Conservation (phyloP, 2,329 filamentous ascomycete species). For the Penicillium nordicum region DNA sequence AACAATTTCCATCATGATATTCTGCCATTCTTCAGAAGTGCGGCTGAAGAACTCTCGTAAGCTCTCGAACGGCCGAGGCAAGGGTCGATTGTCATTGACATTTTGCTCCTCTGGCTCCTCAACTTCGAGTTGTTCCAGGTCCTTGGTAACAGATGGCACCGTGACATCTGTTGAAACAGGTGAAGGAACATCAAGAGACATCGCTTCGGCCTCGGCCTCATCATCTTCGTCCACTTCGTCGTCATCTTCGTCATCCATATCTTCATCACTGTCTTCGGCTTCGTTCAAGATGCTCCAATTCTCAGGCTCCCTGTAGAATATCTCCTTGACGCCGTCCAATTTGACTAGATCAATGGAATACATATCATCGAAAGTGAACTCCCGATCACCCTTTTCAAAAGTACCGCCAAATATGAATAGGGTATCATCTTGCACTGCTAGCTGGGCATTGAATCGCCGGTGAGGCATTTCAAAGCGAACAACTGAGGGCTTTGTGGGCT, state of each 20-base stretch:
- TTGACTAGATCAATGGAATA: slow-evolving; percentile 93
- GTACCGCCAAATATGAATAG: slow-evolving; percentile 95
- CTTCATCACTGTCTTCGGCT: slow-evolving; percentile 56
- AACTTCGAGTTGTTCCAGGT: slow-evolving; percentile 38
- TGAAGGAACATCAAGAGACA: slow-evolving; percentile 38
- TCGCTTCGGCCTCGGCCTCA: slow-evolving; percentile 38
- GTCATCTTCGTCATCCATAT: slow-evolving; percentile 45
- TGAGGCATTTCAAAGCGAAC: slow-evolving; percentile 82
- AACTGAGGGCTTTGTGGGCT: slow-evolving; percentile 57
- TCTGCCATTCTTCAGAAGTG: slow-evolving; percentile 87
- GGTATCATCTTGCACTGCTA: slow-evolving; percentile 87
- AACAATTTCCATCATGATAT: slow-evolving; percentile 72
- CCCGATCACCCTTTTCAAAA: slow-evolving; percentile 88
- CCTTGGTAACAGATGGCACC: slow-evolving; percentile 35
- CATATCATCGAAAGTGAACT: slow-evolving; percentile 94
- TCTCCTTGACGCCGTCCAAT: slow-evolving; percentile 86
- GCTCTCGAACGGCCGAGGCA: slow-evolving; percentile 78
- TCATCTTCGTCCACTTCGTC: slow-evolving; percentile 44
- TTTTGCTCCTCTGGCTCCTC: slow-evolving; percentile 42
- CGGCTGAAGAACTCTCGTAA: slow-evolving; percentile 88
- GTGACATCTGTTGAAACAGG: slow-evolving; percentile 37
- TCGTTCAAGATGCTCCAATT: slow-evolving; percentile 72
- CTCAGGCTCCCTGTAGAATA: slow-evolving; percentile 79
- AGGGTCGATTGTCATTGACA: slow-evolving; percentile 71
- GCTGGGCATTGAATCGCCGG: slow-evolving; percentile 81